Conservation (phyloP, 2,329 filamentous ascomycete genomes). For the Epichloe gansuensis region DNA sequence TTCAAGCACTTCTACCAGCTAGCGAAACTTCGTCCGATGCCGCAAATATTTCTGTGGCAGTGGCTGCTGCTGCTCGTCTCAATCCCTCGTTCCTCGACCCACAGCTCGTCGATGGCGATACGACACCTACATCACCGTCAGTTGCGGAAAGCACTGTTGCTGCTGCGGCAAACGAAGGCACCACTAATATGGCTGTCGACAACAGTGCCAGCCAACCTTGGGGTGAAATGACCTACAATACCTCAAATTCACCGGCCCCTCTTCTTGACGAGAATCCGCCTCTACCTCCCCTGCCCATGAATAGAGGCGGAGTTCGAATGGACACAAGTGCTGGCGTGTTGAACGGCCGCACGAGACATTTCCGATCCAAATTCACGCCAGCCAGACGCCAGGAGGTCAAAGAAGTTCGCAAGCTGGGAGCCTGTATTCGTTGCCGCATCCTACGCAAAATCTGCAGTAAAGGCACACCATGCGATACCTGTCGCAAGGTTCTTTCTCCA, state of each 20-base stretch:
- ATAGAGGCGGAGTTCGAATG: slow-evolving; percentile 41
- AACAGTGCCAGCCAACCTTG: slow-evolving; percentile 30
- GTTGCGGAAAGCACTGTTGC: slow-evolving; percentile 9
- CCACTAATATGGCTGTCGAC: slow-evolving; percentile 12
- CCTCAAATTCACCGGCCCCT: slow-evolving; percentile 22
- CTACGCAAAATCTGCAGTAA: slow-evolving; percentile 55
- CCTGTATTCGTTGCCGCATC: slow-evolving; percentile 54
- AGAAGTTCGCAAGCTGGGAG: slow-evolving; percentile 51
- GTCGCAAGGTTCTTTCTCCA: slow-evolving; percentile 49
- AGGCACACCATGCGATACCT: slow-evolving; percentile 50
- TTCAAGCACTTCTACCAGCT: slow-evolving; percentile 33
- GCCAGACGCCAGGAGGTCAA: slow-evolving; percentile 52
- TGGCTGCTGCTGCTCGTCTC: slow-evolving; percentile 43
- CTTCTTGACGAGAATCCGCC: slow-evolving; percentile 19
- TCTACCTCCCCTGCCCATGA: slow-evolving; percentile 18
- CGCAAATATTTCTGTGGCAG: slow-evolving; percentile 42
- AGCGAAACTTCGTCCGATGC: slow-evolving; percentile 29
- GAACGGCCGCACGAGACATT: slow-evolving; percentile 39
- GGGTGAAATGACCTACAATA: slow-evolving; percentile 41
- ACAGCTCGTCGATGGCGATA: slow-evolving; percentile 26
- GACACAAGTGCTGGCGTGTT: slow-evolving; percentile 30
- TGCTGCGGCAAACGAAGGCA: slow-evolving; percentile 11
- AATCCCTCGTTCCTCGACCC: slow-evolving; percentile 44
- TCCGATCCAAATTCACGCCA: slow-evolving; percentile 45
- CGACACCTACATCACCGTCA: slow-evolving; percentile 19